These are phyloP conservation scores for Berkeleyomyces basicola DNA, from an alignment of 2,329 filamentous ascomycete genomes.

Conservation along the genomic window DNA sequence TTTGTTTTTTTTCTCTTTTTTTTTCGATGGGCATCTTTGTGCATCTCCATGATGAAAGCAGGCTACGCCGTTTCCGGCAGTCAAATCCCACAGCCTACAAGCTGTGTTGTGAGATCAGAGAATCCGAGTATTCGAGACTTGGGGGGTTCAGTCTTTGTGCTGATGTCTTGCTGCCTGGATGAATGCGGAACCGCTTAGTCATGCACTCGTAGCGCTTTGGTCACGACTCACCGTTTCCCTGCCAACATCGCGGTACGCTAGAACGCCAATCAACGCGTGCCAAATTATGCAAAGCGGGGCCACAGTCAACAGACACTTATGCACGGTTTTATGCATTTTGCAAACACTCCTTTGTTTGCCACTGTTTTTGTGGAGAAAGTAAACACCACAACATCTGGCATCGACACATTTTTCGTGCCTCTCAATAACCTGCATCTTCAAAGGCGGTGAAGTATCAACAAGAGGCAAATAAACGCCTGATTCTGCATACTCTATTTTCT, in stretches of 20 bases:
- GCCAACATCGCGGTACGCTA: background rate
- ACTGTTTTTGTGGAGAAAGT: constrained; percentile 1
- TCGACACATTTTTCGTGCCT: background rate
- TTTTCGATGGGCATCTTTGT: no score
- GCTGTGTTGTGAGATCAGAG: no score
- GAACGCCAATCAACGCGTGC: constrained; percentile 2
- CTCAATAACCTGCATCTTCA: background rate
- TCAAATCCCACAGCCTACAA: background rate
- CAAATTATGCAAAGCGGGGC: background rate
- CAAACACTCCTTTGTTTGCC: background rate
- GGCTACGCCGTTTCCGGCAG: background rate
- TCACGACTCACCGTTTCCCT: background rate
- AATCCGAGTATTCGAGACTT: no score
- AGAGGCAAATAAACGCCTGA: background rate
- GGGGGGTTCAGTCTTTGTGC: no score
- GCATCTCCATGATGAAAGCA: no score
- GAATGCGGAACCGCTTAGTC: background rate
- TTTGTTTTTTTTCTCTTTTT: background rate
- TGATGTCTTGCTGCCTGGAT: background rate
- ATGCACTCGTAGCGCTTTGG: background rate
- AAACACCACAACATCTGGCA: constrained; percentile 1
- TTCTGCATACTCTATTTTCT: background rate
- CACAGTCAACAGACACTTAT: background rate
- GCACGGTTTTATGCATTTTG: background rate
- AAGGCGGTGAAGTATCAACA: background rate